These are phyloP conservation scores for Alternaria novae-zelandiae DNA, from an alignment of 2,329 filamentous ascomycete species.

Conservation along the genomic window DNA sequence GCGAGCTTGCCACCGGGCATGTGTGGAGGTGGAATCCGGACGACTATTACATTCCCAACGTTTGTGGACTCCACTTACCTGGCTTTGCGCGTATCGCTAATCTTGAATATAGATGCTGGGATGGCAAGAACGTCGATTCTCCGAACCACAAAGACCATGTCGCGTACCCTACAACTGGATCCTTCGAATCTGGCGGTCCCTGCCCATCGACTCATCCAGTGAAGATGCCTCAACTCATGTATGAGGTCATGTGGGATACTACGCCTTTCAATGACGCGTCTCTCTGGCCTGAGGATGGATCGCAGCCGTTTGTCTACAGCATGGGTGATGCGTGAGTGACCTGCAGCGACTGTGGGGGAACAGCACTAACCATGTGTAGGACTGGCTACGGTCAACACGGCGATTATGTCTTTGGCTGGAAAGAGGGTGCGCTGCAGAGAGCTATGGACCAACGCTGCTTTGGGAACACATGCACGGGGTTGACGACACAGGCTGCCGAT, in stretches of 20 bases:
- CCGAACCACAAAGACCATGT: slow-evolving; percentile 62
- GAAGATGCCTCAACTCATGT: slow-evolving; percentile 55
- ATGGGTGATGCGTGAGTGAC: slow-evolving; percentile 47
- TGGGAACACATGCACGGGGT: slow-evolving; percentile 44
- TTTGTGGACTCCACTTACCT: neutral
- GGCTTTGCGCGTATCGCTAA: neutral
- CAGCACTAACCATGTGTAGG: slow-evolving; percentile 4
- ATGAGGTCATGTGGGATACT: slow-evolving; percentile 56
- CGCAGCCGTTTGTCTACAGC: slow-evolving; percentile 37
- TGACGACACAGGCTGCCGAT: slow-evolving; percentile 29
- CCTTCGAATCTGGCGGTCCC: slow-evolving; percentile 29
- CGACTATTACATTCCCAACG: slow-evolving; percentile 57
- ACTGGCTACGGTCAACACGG: slow-evolving; percentile 36
- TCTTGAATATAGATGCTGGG: slow-evolving; percentile 46
- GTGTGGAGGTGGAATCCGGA: slow-evolving; percentile 52
- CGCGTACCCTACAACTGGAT: slow-evolving; percentile 33
- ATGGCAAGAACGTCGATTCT: slow-evolving; percentile 58
- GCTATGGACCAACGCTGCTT: slow-evolving; percentile 43
- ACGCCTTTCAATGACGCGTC: slow-evolving; percentile 32
- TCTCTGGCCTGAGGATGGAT: slow-evolving; percentile 31
- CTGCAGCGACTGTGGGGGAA: too few species aligned
- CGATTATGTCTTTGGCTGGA: slow-evolving; percentile 52
- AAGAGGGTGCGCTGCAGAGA: slow-evolving; percentile 56
- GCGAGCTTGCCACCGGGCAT: slow-evolving; percentile 29
- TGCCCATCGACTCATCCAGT: slow-evolving; percentile 54